Conservation (phyloP, 1,139 yeast species). For the Eremothecium coryli region DNA sequence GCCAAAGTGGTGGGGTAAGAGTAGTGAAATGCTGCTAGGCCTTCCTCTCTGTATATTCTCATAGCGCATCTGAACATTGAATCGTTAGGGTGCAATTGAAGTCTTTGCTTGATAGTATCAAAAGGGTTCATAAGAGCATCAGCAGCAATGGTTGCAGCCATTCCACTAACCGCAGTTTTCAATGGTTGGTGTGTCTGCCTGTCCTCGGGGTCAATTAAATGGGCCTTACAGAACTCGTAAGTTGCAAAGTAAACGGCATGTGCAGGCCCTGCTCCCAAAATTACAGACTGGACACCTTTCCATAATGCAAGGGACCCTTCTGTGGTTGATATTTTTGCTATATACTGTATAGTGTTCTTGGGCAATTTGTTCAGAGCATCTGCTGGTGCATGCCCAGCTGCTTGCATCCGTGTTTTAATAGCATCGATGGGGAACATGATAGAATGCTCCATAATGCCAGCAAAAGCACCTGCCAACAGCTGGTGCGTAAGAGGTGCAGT, state of each 20-base stretch:
- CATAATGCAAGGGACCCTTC: constrained; percentile 88
- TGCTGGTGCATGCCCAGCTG: constrained; percentile 27
- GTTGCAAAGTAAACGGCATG: constrained; percentile 98
- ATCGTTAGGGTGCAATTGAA: constrained; percentile 43
- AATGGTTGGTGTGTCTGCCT: constrained; percentile 42
- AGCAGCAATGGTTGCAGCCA: constrained; percentile 86
- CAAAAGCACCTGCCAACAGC: constrained; percentile 89
- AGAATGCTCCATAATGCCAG: constrained; percentile 97
- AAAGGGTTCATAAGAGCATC: constrained; percentile 98
- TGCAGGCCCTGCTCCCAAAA: constrained; percentile 98
- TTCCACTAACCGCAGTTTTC: constrained; percentile 81
- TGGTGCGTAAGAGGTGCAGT: constrained; percentile 78
- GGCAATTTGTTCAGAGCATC: constrained; percentile 29
- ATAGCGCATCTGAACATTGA: constrained; percentile 33
- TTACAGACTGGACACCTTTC: constrained; percentile 91
- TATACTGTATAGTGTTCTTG: constrained; percentile 43
- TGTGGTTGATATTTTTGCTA: constrained; percentile 67
- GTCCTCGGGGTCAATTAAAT: constrained; percentile 26
- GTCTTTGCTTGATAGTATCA: constrained; percentile 86
- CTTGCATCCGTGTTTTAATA: constrained; percentile 92
- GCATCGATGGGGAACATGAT: constrained; percentile 97
- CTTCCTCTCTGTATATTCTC: constrained; percentile 62
- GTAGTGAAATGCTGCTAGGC: constrained; percentile 73
- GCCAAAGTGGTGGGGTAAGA: constrained; percentile 92
- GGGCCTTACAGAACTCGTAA: constrained; percentile 67